Conservation (phyloP, 441 rosid species). For the Gossypium trilobum region DNA sequence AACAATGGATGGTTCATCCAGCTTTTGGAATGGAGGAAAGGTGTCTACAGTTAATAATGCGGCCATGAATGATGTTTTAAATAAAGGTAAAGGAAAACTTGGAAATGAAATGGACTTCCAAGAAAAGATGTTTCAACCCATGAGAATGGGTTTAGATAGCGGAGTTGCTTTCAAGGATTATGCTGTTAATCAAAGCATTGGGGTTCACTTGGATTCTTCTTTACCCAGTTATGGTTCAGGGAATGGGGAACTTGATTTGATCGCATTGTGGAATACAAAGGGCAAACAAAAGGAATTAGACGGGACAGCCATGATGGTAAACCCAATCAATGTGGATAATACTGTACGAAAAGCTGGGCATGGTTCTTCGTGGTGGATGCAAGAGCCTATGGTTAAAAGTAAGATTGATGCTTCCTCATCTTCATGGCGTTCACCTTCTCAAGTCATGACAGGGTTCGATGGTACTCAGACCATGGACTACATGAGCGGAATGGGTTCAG, state of each 20-base stretch:
- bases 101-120: not conserved
- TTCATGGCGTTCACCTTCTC: conserved; percentile 18
- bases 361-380: conserved; percentile 15
- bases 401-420: not conserved
- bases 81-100: conserved; percentile 4
- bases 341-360: not conserved
- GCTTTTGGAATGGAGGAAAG: conserved; percentile 10
- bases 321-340: conserved; percentile 8
- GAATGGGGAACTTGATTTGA: conserved; percentile 10
- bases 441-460: conserved; percentile 11
- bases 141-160: conserved; percentile 1
- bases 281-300: conserved; percentile 12
- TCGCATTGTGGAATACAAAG: conserved; percentile 12
- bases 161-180: conserved; percentile 1
- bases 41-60: not conserved
- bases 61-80: not conserved
- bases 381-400: conserved; percentile 8
- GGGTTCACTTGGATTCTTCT: conserved; percentile 11
- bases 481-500: not conserved
- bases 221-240: not conserved
- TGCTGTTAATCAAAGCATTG: not conserved
- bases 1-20: not conserved
- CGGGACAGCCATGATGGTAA: conserved; percentile 14
- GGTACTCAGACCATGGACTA: conserved; percentile 12
- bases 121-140: not conserved